phyloP scores from a whole-genome alignment of 2,329 filamentous ascomycete species.

The Colletotrichum sp. region DNA sequence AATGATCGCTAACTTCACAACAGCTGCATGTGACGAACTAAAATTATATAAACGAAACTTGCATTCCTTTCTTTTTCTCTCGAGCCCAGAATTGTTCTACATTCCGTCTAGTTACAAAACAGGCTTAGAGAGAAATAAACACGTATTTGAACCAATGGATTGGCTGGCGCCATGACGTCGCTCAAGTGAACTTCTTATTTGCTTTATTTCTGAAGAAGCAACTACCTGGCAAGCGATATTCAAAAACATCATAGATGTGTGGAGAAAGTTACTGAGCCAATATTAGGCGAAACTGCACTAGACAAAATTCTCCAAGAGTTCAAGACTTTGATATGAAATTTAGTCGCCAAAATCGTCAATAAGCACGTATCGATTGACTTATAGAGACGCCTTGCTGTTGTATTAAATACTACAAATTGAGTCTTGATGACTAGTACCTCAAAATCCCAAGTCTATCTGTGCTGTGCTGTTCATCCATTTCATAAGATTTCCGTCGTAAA shows the following conservation, averaged over 20 bases:
- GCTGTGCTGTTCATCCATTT: background rate
- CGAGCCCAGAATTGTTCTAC: background rate
- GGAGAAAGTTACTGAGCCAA: background rate
- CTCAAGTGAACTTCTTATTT: background rate
- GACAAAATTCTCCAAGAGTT: fast-evolving
- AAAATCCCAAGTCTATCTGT: background rate
- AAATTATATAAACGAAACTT: background rate
- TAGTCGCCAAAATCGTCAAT: background rate
- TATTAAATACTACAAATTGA: background rate
- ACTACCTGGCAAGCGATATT: background rate
- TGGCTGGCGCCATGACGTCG: background rate
- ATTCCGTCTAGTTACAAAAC: background rate
- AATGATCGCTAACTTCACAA: background rate
- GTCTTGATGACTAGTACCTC: background rate
- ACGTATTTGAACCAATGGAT: background rate
- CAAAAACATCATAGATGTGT: background rate
- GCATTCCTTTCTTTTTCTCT: background rate
- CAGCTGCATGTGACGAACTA: background rate
- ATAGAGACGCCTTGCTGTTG: background rate
- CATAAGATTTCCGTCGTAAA: background rate
- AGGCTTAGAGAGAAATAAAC: background rate
- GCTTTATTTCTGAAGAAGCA: background rate
- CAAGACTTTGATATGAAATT: background rate
- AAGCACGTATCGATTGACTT: background rate
- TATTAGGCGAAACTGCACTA: background rate